Percentiles rank a stretch among this genome's conserved stretches.
Conservation (phyloP, 371 early-diverging fungal species). For the Mucor sp. region DNA sequence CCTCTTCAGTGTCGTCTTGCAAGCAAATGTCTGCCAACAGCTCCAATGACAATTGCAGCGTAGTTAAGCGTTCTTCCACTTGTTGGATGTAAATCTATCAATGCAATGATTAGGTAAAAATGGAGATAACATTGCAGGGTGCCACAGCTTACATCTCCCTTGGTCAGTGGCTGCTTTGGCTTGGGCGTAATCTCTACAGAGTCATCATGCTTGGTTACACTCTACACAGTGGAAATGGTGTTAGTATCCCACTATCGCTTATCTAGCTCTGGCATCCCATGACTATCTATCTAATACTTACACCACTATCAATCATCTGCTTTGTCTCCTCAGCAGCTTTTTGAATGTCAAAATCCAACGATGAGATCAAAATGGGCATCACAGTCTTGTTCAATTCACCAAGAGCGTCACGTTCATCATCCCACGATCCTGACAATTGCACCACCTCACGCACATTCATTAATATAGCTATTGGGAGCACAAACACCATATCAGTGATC, state of each 20-base stretch:
- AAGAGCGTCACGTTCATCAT: constrained; percentile 38
- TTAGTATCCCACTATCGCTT: background rate
- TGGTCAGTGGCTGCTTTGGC: constrained; percentile 50
- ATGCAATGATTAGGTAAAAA: background rate
- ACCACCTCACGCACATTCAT: constrained; percentile 48
- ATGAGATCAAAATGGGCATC: constrained; percentile 55
- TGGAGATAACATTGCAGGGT: background rate
- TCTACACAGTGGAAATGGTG: constrained; percentile 19
- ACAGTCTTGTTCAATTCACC: constrained; percentile 52
- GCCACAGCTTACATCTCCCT: constrained; percentile 45
- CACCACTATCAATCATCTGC: constrained; percentile 49
- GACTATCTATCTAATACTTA: constrained; percentile 29
- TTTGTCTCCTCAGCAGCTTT: constrained; percentile 55
- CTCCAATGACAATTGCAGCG: constrained; percentile 78
- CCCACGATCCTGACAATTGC: constrained; percentile 33
- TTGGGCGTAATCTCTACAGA: constrained; percentile 45
- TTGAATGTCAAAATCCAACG: constrained; percentile 65
- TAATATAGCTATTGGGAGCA: constrained; percentile 33
- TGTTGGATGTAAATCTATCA: constrained; percentile 38
- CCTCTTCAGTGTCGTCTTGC: constrained; percentile 58
- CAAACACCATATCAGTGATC: background rate
- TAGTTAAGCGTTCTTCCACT: constrained; percentile 60
- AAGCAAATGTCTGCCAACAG: constrained; percentile 80
- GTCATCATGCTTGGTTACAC: constrained; percentile 40
- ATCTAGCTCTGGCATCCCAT: background rate